Conservation (phyloP, 352 stramenopile genomes). For the Phytophthora sp. region DNA sequence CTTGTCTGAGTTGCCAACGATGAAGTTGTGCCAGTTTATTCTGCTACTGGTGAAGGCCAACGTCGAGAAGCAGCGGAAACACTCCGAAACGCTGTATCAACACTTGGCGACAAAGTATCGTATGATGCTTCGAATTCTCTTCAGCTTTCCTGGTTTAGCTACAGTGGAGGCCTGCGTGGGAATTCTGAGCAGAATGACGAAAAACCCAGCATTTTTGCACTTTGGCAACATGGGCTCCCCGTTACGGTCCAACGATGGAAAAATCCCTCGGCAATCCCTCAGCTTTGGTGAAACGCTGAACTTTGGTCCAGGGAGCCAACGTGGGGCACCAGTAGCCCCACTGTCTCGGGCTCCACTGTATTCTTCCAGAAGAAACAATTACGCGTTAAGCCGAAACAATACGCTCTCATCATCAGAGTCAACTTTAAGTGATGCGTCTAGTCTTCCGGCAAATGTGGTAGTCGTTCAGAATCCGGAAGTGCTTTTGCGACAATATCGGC, state of each 20-base stretch:
- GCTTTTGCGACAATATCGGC: conserved; percentile 71
- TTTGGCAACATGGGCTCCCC: conserved; percentile 61
- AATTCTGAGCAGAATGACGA: conserved; percentile 80
- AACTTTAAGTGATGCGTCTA: conserved; percentile 39
- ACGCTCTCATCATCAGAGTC: conserved; percentile 53
- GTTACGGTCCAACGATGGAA: conserved; percentile 50
- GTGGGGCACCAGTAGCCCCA: conserved; percentile 22
- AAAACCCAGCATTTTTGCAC: conserved; percentile 63
- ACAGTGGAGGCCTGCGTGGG: conserved; percentile 80
- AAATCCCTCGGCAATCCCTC: conserved; percentile 56
- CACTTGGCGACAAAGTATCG: conserved; percentile 73
- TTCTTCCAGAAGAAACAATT: conserved; percentile 44
- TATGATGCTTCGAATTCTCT: conserved; percentile 82
- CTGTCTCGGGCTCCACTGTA: conserved; percentile 27
- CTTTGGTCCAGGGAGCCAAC: conserved; percentile 44
- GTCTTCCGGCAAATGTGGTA: conserved; percentile 33
- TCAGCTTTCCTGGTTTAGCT: conserved; percentile 69
- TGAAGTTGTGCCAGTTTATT: conserved; percentile 83
- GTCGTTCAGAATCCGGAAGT: conserved; percentile 78
- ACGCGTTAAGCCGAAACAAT: conserved; percentile 38
- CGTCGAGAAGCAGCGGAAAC: conserved; percentile 63
- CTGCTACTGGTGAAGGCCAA: conserved; percentile 69
- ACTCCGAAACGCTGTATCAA: conserved; percentile 73
- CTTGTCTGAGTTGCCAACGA: conserved; percentile 74
- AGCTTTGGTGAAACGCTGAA: conserved; percentile 69